Percentiles rank a stretch among this genome's conserved stretches.
Conservation (phyloP, 2,329 filamentous ascomycete species). For the Phialocephala subalpina region DNA sequence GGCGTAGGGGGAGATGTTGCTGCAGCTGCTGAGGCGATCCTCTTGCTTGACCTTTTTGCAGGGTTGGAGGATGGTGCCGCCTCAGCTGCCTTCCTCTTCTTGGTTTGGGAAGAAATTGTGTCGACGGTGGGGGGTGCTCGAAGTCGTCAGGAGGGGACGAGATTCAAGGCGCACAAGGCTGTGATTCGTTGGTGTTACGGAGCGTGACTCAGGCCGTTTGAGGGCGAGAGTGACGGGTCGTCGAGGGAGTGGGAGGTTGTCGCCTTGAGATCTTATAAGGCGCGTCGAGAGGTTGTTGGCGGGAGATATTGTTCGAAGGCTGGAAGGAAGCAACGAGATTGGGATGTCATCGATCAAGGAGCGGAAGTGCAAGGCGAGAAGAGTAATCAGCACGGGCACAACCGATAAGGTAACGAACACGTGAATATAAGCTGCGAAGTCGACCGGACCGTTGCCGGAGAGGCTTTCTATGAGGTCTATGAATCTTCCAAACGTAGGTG, state of each 20-base stretch:
- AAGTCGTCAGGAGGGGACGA: conserved; percentile 38
- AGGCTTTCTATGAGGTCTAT: too few species aligned
- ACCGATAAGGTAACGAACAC: background rate
- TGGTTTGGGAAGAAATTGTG: conserved; percentile 61
- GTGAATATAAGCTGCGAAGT: background rate
- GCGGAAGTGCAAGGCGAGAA: background rate
- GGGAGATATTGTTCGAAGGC: background rate
- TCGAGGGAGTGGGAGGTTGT: background rate
- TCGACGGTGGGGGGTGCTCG: conserved; percentile 36
- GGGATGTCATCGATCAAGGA: conserved; percentile 3
- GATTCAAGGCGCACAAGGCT: conserved; percentile 42
- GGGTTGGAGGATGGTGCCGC: conserved; percentile 45
- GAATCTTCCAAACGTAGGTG: too few species aligned
- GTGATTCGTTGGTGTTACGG: conserved; percentile 20
- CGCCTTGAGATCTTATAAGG: background rate
- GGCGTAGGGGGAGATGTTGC: conserved; percentile 61
- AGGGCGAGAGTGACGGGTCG: background rate
- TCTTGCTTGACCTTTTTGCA: conserved; percentile 43
- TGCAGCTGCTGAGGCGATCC: conserved; percentile 48
- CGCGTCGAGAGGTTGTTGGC: background rate
- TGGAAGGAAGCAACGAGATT: background rate
- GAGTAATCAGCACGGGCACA: background rate
- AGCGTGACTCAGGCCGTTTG: conserved; percentile 21
- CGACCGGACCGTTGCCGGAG: too few species aligned
- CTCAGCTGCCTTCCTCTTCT: conserved; percentile 61